Base-by-base conservation (phyloP, 352 stramenopile species). In the Pythium vanterpoolii region DNA sequence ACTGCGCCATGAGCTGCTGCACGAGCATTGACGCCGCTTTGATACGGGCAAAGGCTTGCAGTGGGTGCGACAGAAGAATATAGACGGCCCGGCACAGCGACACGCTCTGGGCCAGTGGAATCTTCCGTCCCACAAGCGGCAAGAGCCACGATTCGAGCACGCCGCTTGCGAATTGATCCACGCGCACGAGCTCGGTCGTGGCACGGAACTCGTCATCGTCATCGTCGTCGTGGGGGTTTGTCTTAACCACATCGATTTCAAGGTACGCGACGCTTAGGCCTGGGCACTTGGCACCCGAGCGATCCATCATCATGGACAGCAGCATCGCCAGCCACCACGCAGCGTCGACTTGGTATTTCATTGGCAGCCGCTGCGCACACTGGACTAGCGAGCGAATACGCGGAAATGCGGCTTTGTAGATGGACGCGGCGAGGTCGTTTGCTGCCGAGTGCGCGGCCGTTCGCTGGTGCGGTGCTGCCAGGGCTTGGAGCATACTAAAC, bases 271-370 rank as follows among this genome's bases (percentile, higher is more conserved):
- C 71, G 56, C 80, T 89, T 13, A 93, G 38, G 28, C 83, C 75
- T 4, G 85, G 79, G 50, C 74, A 90, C 28, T 67, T 66, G 10
- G 79, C 80, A 3, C 85, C 85, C 9, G 68, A 90, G 23, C 76
- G 73, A 38, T 93, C 83, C 77, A 93, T 91, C 81, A 95, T 91
- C 57, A 87, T 88, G 59, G 75, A 85, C 36, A 90, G 59, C n/a
- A 95, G 58, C 85, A 89, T 90, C 1, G 75, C 50, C 27, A 93
- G 63, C 80, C 79, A 92, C 30, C 76, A 64, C 21, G 80, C 68
- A 0, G 79, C 82, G 45, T 90, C 66, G 6, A 81, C 56, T 49
- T 93, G 83, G 34, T 79, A 63, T 46, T 87, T 85, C 42, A 84
- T 68, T 28, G 79, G 68, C 14, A 90, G 60, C 9, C 49, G 53